Percentiles rank a stretch among this genome's conserved stretches.
phyloP scores from a whole-genome alignment of 352 stramenopile species.

The Phytophthora brassicae region DNA sequence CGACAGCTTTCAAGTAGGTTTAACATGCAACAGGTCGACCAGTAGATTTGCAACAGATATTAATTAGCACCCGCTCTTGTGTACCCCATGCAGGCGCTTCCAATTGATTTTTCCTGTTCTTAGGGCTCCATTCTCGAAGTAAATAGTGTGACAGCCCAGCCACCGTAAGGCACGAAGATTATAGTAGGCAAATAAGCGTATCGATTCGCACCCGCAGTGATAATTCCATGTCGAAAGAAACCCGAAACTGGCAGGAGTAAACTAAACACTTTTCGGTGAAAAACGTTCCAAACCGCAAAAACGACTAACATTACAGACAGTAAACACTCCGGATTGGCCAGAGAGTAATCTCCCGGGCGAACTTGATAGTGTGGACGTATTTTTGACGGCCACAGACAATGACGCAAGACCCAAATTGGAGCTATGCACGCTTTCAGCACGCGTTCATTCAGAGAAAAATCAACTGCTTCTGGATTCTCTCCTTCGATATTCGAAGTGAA shows the following conservation, averaged over 20 bases:
- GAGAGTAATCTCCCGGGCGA: slow-evolving; percentile 31
- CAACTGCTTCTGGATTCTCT: slow-evolving; percentile 37
- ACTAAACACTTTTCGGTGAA: slow-evolving; percentile 3
- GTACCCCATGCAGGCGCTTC: not conserved
- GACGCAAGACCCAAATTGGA: slow-evolving; percentile 31
- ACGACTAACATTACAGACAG: slow-evolving; percentile 19
- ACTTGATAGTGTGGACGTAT: slow-evolving; percentile 56
- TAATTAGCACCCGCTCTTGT: not conserved
- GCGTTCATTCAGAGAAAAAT: slow-evolving; percentile 30
- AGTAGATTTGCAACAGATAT: too few species aligned
- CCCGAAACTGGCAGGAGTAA: slow-evolving; percentile 57
- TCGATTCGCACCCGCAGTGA: slow-evolving; percentile 42
- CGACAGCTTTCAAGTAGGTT: too few species aligned
- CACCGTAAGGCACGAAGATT: slow-evolving; percentile 39
- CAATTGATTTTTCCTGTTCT: not conserved
- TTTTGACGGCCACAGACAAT: slow-evolving; percentile 41
- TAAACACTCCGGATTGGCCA: slow-evolving; percentile 35
- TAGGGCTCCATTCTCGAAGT: not conserved
- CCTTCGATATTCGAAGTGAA: slow-evolving; percentile 45
- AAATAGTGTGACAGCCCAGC: slow-evolving; percentile 16
- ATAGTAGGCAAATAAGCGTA: slow-evolving; percentile 62
- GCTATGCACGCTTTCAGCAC: slow-evolving; percentile 41
- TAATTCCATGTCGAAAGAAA: slow-evolving; percentile 63
- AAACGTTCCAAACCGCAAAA: slow-evolving; percentile 2
- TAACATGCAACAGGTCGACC: too few species aligned